phyloP scores from a whole-genome alignment of 2,329 filamentous ascomycete species.

The Diplodia seriata region DNA sequence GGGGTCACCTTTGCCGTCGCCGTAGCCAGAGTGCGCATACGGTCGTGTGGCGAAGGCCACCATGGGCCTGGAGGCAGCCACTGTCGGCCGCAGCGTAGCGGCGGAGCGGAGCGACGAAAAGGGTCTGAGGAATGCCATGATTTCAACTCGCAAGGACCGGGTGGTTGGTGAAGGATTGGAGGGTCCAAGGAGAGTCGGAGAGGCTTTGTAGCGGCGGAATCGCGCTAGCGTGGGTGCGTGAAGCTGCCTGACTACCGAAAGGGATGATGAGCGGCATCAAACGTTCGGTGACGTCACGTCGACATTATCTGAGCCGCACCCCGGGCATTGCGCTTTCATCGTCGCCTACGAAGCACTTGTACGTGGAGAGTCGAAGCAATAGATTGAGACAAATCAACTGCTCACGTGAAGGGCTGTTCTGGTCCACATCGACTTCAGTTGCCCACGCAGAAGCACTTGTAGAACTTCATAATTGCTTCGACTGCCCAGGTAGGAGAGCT shows the following conservation, averaged over 20 bases:
- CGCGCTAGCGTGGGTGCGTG: conserved; percentile 14
- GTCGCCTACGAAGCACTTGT: too few relatives aligned
- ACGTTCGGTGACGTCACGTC: conserved; percentile 13
- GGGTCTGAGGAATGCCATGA: conserved; percentile 45
- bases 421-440: too few relatives aligned
- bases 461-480: too few relatives aligned
- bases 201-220: conserved; percentile 9
- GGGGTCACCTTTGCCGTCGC: conserved; percentile 52
- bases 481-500: too few relatives aligned
- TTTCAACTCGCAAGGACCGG: conserved; percentile 1
- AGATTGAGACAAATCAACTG: too few relatives aligned
- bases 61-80: conserved; percentile 39
- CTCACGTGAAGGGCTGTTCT: too few relatives aligned
- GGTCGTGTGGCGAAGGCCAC: conserved; percentile 38
- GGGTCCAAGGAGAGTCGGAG: neutral
- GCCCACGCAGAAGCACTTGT: too few relatives aligned
- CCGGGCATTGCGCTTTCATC: too few relatives aligned
- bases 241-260: neutral
- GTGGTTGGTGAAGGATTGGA: neutral
- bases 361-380: neutral
- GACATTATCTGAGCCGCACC: conserved; percentile 11
- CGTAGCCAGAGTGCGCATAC: conserved; percentile 52
- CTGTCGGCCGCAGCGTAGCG: conserved; percentile 31
- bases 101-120: conserved; percentile 40
- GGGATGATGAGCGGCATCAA: conserved; percentile 9